Conservation (phyloP, 225 moss, liverwort and hornwort species). For the Neckera pumila region DNA sequence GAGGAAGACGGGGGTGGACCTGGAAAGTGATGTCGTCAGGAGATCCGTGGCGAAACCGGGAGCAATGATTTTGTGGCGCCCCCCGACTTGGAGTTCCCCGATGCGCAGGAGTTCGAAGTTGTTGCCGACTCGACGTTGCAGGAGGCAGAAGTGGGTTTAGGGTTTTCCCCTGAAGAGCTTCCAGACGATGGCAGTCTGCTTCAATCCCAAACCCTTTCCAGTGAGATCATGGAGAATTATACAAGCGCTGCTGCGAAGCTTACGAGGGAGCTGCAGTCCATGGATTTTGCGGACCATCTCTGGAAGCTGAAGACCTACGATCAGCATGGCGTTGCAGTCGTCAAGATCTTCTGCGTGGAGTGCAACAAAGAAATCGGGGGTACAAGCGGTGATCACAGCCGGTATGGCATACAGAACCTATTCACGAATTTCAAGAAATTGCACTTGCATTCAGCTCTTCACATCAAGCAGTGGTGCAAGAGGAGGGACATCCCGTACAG, state of each 20-base stretch:
- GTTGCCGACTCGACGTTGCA: too few species aligned
- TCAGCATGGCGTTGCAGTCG: neutral
- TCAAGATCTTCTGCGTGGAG: neutral
- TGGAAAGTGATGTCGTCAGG: too few species aligned
- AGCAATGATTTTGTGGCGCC: too few species aligned
- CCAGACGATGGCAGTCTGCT: neutral
- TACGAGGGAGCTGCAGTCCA: neutral
- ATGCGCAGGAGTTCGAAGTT: too few species aligned
- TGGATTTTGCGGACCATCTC: too few species aligned
- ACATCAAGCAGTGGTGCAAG: neutral
- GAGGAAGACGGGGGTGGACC: too few species aligned
- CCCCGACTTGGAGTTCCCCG: too few species aligned
- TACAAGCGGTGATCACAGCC: neutral
- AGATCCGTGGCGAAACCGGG: too few species aligned
- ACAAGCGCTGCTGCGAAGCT: neutral
- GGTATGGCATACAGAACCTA: neutral
- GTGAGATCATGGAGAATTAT: neutral
- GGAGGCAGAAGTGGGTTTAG: too few species aligned
- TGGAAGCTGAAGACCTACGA: neutral
- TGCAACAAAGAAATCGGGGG: neutral
- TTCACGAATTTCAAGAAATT: neutral
- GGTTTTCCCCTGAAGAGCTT: too few species aligned
- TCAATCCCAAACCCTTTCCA: neutral
- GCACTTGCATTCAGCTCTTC: neutral
- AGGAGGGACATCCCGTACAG: neutral